A percentile compares a stretch with the other conserved stretches of the same genome.
phyloP scores from a whole-genome alignment of 345 rosid genomes.

The Salix purpurea region DNA sequence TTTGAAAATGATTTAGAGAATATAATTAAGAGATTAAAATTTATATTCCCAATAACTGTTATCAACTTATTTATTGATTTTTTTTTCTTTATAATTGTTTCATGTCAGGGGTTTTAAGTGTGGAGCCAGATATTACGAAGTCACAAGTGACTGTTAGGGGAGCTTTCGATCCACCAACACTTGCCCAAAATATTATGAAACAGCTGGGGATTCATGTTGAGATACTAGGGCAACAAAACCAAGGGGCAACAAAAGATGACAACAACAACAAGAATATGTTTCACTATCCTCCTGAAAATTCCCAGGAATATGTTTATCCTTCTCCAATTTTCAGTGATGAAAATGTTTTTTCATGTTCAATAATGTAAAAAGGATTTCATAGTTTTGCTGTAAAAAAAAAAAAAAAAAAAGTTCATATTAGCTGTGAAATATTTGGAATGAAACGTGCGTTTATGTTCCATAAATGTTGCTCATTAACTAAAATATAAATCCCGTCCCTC shows the following conservation, averaged over 20 bases:
- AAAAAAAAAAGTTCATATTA: no score
- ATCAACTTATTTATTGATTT: no score
- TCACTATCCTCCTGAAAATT: slow-evolving; percentile 42
- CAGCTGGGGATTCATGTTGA: slow-evolving; percentile 11
- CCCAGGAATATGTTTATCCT: slow-evolving; percentile 24
- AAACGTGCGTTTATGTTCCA: no score
- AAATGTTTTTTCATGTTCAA: slow-evolving; percentile 40
- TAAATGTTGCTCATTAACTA: no score
- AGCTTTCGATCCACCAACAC: slow-evolving; percentile 38
- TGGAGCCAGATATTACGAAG: slow-evolving; percentile 46
- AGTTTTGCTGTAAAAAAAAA: no score
- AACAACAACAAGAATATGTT: slow-evolving; percentile 5
- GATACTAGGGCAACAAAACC: slow-evolving; percentile 8
- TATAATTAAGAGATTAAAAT: no score
- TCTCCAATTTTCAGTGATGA: slow-evolving; percentile 43
- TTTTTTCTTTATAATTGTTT: not conserved
- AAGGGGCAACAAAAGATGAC: not conserved
- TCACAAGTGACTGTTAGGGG: slow-evolving; percentile 56
- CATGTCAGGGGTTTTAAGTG: slow-evolving; percentile 43
- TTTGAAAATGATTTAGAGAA: no score
- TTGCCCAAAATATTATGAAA: slow-evolving; percentile 34
- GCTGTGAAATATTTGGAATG: no score
- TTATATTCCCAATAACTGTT: no score
- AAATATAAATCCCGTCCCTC: no score
- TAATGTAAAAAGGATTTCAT: slow-evolving; percentile 32